Base-by-base conservation (phyloP, 129 eudicot species). In the Artemisia tridentata region DNA sequence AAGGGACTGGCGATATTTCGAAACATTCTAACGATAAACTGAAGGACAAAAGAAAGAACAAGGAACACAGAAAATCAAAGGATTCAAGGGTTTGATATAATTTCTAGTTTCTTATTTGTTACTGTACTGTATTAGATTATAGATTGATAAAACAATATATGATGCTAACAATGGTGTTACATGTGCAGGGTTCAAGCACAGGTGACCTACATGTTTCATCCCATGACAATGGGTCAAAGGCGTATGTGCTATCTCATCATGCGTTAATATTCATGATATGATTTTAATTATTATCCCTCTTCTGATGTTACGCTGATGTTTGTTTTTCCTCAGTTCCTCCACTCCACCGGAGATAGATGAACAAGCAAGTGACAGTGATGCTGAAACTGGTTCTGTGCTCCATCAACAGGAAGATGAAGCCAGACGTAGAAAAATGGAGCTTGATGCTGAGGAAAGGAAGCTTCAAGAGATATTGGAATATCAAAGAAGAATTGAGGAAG, bases 371-470 rank as follows among this genome's bases (percentile, higher is more conserved):
- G 88, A 80, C 38, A 43, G 50, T 17, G 68, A 3, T 38, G 68
- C 15, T 34, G 68, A 41, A 61, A 43, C 41, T 76, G 80, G 71
- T 71, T 82, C 71, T 77, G 73, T 65, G 70, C 67, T 79, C 49
- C 51, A 50, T 77, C 72, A 78, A 61, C 72, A 87, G 52, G 95
- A 86, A 78, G 92, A 89, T 72, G 98, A 93, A 74, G 72, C 74
- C 55, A 81, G 69, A 55, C 85, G 84, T 13, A 84, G 82, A 68
- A 79, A 83, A 62, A 73, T 87, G 11, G 93, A 93, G 72, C 96
- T 90, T 86, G 99, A 95, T 84, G 97, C 88, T 25, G 99, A 95
- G 81, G 99, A 90, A 73, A 88, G 93, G 71, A 87, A 90, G 89
- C 99, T 90, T 78, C 97, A 95, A 81, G 99, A 95, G 78, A 95